Evolutionary conservation across 2,329 filamentous ascomycete species (phyloP), one percentile per base, ranked within the genome.

Genomic region (Clonostachys byssicola): DNA sequence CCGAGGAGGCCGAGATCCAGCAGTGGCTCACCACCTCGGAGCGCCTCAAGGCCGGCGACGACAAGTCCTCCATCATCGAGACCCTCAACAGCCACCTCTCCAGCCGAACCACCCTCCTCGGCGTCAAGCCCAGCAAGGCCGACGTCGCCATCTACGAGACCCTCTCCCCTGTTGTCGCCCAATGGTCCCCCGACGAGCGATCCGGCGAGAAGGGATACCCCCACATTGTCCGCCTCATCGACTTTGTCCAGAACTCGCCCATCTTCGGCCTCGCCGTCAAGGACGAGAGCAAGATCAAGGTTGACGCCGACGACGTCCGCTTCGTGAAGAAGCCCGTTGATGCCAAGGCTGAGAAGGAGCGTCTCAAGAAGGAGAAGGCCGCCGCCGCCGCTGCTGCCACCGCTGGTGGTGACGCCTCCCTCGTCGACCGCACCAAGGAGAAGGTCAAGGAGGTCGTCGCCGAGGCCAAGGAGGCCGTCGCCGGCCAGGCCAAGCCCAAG

Each of bases 291-390:
- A 96, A 94, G 77, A 72, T 96, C 59, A 72, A 73, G 55, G 80
- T 97, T 56, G 85, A 96, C 65, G 73, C 82, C 44, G 84, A 91
- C 59, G 86, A 92, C 57, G 81, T 97, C 50, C 78, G 89, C 53
- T 92, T 91, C 66, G 86, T 92, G 58, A 92, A 94, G 73, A 92
- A 92, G 57, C 88, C 88, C 17, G 83, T 92, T 52, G 91, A 96
- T 56, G 83, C 88, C 59, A 95, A 95, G 78, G 91, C 91, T 48
- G 92, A 96, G 78, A 96, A 96, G 77, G 92, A 96, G 78, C 84
- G 87, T 43, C 81, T 92, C 70, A 96, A 96, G 86, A 95, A 95
- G 77, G 91, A 95, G 73, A 96, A 96, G 78, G 88, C 86, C 33
- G 83, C 82, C 13, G 79, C 79, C 2, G 78, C 78, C 2, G 80